Percentiles rank a stretch among this genome's conserved stretches.
Evolutionary conservation across 768 basidiomycete species (phyloP).

Genomic region (Tulasnella calospora): DNA sequence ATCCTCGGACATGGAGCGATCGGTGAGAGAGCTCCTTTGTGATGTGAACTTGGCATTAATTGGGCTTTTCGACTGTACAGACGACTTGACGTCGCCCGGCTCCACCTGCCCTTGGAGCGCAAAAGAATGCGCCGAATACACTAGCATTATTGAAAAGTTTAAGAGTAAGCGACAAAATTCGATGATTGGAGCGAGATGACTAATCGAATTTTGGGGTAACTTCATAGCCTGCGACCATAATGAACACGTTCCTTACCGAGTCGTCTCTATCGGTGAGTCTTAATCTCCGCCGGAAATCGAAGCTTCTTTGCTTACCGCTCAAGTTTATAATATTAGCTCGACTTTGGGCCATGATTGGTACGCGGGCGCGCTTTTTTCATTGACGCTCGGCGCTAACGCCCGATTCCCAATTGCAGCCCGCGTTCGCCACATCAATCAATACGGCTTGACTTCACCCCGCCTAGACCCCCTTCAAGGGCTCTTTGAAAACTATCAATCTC

Average conservation of each 20-base stretch:
- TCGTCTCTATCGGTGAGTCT: neutral
- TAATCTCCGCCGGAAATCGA: neutral
- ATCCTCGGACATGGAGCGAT: constrained; percentile 7
- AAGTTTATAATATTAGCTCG: neutral
- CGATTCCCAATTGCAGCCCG: neutral
- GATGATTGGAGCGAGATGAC: neutral
- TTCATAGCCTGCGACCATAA: neutral
- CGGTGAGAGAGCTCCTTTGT: neutral
- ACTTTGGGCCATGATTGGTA: constrained; percentile 13
- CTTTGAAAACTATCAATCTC: neutral
- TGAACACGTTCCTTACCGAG: neutral
- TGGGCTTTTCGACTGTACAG: neutral
- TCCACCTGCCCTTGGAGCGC: constrained; percentile 20
- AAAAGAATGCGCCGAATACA: constrained; percentile 2
- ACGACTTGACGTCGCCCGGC: constrained; percentile 10
- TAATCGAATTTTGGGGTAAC: neutral
- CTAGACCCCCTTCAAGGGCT: neutral
- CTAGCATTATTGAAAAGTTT: neutral
- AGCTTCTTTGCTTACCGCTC: neutral
- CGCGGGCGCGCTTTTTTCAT: neutral
- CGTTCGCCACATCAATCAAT: constrained; percentile 12
- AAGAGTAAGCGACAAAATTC: neutral
- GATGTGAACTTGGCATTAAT: neutral
- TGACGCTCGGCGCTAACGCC: neutral
- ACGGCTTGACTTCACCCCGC: neutral